Percentiles rank a stretch among this genome's conserved stretches.
Conservation (phyloP, 1,284 basidiomycete genomes). For the Pulveroboletus sp. region DNA sequence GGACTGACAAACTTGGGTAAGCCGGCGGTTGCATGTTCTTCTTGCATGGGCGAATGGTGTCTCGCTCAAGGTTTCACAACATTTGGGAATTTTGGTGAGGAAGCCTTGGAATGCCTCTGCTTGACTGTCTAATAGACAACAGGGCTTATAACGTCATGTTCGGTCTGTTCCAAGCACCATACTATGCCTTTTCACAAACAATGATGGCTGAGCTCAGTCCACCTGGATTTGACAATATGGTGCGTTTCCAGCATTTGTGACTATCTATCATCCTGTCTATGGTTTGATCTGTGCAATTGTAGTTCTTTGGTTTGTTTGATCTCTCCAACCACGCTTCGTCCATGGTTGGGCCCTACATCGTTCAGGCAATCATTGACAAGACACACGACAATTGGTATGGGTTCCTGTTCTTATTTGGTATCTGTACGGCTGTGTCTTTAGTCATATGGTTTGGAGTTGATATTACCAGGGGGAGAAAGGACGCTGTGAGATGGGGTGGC, state of each 20-base stretch:
- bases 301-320: slow-evolving; percentile 83
- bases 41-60: not conserved
- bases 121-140: not conserved
- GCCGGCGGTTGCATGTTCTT: slow-evolving; percentile 11
- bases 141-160: slow-evolving; percentile 30
- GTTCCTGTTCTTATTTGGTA: slow-evolving; percentile 75
- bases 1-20: slow-evolving; percentile 70
- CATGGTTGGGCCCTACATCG: slow-evolving; percentile 77
- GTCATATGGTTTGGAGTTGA: slow-evolving; percentile 23
- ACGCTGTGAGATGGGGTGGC: slow-evolving; percentile 62
- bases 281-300: not conserved
- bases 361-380: slow-evolving; percentile 74
- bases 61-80: slow-evolving; percentile 62
- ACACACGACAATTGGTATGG: slow-evolving; percentile 76
- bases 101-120: not conserved
- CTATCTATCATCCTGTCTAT: not conserved
- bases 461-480: slow-evolving; percentile 31
- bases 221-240: slow-evolving; percentile 82
- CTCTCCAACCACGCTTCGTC: slow-evolving; percentile 79
- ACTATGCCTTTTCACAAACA: slow-evolving; percentile 82
- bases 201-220: slow-evolving; percentile 86
- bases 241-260: slow-evolving; percentile 18
- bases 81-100: slow-evolving; percentile 78
- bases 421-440: slow-evolving; percentile 60
- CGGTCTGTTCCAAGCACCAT: slow-evolving; percentile 72